A percentile compares a stretch with the other conserved stretches of the same genome.
phyloP scores from a whole-genome alignment of 768 basidiomycete genomes.

The Lentinula detonsa region DNA sequence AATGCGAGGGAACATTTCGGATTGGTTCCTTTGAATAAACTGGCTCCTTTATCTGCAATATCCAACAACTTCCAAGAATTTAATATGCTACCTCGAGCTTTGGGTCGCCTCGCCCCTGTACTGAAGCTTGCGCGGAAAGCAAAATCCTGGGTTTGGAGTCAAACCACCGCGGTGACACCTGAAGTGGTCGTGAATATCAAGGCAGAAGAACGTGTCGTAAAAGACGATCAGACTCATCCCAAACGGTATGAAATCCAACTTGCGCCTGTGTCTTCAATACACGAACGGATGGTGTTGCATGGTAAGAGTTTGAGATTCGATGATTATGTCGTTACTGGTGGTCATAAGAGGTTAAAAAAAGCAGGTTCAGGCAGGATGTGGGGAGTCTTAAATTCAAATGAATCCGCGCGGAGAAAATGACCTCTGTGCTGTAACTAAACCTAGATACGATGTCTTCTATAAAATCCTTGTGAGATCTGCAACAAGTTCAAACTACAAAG shows the following conservation, averaged over 20 bases:
- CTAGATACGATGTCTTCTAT: too few species aligned
- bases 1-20: background rate
- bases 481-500: too few species aligned
- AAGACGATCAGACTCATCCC: background rate
- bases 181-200: background rate
- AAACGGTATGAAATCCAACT: background rate
- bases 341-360: background rate
- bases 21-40: background rate
- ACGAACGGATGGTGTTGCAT: background rate
- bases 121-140: background rate
- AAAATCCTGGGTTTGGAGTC: background rate
- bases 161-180: background rate
- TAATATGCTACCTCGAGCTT: background rate
- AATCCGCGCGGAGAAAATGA: too few species aligned
- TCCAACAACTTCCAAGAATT: background rate
- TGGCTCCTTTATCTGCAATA: background rate
- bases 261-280: background rate
- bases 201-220: background rate
- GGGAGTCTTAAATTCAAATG: background rate
- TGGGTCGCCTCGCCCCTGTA: background rate
- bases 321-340: background rate
- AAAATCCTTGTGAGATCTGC: too few species aligned
- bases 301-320: background rate
- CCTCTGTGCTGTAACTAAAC: too few species aligned
- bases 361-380: background rate